Conservation (phyloP, 495 filamentous ascomycete species). For the Rusavskia elegans region DNA sequence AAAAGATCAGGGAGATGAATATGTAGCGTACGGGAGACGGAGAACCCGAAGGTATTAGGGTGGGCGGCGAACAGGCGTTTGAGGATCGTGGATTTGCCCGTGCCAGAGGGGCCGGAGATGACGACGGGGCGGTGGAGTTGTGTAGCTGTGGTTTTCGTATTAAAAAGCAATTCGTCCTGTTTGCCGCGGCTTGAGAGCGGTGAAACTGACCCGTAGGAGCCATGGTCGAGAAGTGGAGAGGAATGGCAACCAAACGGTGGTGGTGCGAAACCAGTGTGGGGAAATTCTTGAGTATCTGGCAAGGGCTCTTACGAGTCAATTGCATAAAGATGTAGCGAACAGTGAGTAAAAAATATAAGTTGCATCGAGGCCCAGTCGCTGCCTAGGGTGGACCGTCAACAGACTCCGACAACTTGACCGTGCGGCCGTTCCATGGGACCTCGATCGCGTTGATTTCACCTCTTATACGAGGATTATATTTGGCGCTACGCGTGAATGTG, state of each 20-base stretch:
- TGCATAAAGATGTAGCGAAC: neutral
- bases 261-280: neutral
- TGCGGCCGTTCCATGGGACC: no score
- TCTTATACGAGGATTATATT: no score
- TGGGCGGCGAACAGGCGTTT: conserved; percentile 50
- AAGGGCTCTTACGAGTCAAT: neutral
- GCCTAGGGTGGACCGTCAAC: no score
- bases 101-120: conserved; percentile 71
- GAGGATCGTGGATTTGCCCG: conserved; percentile 80
- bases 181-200: neutral
- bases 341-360: no score
- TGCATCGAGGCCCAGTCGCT: no score
- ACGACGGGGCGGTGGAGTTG: conserved; percentile 49
- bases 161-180: neutral
- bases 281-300: no score
- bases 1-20: neutral
- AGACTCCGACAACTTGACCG: no score
- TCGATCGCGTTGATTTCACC: no score
- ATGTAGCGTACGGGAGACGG: conserved; percentile 48
- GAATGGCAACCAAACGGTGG: neutral
- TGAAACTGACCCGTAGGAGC: conserved; percentile 5
- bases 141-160: conserved; percentile 1
- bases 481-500: neutral
- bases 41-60: conserved; percentile 65
- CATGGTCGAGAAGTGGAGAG: conserved; percentile 1